Conservation (phyloP, 148 eudicot species). For the Rheum nobile region DNA sequence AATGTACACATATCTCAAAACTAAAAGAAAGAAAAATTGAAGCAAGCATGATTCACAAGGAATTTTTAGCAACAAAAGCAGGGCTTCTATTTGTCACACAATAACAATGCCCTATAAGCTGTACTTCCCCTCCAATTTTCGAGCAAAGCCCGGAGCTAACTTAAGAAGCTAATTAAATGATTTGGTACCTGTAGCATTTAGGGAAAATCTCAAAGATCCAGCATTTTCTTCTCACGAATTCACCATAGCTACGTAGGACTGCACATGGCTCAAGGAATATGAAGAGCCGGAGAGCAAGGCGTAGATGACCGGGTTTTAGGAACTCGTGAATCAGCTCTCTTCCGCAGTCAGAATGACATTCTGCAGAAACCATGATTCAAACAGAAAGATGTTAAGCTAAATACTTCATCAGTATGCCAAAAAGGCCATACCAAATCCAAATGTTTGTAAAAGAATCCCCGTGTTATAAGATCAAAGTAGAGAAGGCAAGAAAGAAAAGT, state of each 20-base stretch:
- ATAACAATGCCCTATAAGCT: neutral
- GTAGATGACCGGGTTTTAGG: neutral
- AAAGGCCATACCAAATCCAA: neutral
- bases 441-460: neutral
- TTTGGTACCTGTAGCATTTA: slow-evolving; percentile 1
- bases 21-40: neutral
- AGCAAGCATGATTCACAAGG: neutral
- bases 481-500: neutral
- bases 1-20: neutral
- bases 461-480: neutral
- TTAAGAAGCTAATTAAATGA: no score
- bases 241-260: neutral
- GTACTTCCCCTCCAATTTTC: neutral
- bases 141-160: neutral
- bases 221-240: neutral
- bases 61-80: neutral
- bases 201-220: neutral
- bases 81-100: neutral
- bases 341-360: neutral
- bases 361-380: slow-evolving; percentile 1
- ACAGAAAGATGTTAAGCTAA: neutral
- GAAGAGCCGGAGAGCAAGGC: neutral
- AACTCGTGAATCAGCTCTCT: neutral
- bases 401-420: neutral
- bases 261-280: neutral